Evolutionary conservation across 2,329 filamentous ascomycete genomes (phyloP), one percentile per base, ranked within the genome.

Genomic region (Drechslerella coelobrocha): DNA sequence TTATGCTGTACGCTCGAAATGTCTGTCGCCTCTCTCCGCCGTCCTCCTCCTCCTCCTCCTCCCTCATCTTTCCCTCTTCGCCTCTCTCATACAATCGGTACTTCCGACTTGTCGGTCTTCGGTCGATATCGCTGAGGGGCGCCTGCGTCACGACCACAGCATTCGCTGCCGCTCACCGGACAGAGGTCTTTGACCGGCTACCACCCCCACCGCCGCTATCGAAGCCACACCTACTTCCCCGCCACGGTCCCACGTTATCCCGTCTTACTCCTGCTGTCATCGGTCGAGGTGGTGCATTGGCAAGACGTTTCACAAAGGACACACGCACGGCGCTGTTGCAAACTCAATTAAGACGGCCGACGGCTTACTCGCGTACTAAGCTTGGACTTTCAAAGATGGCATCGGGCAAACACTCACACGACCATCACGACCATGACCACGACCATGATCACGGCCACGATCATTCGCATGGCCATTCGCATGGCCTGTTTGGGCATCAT

Each of bases 401-500:
- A 19, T 72, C 68, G 17, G 48, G 24, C 79, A 80, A 72, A 78
- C 81, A 74, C 78, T 77, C 48, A 78, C 79, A 77, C 77, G 79
- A 51, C 75, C 76, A 68, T 73, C 69, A 72, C 76, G 54, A n/a
- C n/a, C n/a, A n/a, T n/a, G n/a, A n/a, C n/a, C n/a, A n/a, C n/a
- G n/a, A n/a, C n/a, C n/a, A n/a, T 78, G 77, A 73, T 74, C 59
- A 78, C 78, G 75, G 72, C 79, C 78, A 68, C 45, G 37, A 24
- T n/a, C 84, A 85, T 75, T 81, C 79, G 23, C 79, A 83, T 74
- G 78, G 78, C 73, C 79, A 80, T 73, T 75, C 75, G 69, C 83
- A 85, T 73, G 78, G 79, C 72, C 83, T 84, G 73, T 84, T 87
- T 74, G 79, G 80, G 26, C 84, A 86, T 74, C 79, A 81, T 62